phyloP scores from a whole-genome alignment of 257 asterid genomes.

The Oldenlandia corymbosa region DNA sequence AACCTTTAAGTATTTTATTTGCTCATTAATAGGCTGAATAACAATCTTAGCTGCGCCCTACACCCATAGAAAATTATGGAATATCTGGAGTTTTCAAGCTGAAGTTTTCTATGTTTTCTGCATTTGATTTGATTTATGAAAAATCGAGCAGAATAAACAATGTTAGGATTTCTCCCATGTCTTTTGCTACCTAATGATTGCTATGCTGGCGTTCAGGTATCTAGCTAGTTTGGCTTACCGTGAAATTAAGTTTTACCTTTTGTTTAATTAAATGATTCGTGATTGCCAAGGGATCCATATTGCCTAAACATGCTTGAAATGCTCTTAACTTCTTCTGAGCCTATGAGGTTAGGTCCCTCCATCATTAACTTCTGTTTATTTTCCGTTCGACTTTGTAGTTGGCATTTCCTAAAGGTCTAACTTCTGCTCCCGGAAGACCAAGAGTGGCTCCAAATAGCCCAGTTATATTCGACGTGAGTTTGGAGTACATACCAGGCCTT shows the following conservation, averaged over 20 bases:
- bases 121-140: neutral
- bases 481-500: conserved; percentile 89
- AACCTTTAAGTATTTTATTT: neutral
- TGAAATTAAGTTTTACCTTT: too few relatives aligned
- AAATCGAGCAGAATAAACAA: neutral
- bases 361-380: neutral
- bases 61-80: neutral
- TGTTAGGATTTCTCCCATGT: neutral
- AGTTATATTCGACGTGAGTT: conserved; percentile 76
- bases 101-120: too few relatives aligned
- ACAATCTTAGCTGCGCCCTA: neutral
- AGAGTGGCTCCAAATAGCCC: conserved; percentile 87
- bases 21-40: neutral
- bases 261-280: too few relatives aligned
- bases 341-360: neutral
- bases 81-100: neutral
- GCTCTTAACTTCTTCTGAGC: too few relatives aligned
- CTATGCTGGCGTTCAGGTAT: too few relatives aligned
- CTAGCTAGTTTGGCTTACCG: neutral
- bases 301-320: too few relatives aligned
- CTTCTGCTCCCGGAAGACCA: conserved; percentile 97
- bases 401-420: conserved; percentile 88
- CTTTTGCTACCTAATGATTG: neutral
- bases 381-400: conserved; percentile 38
- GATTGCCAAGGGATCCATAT: too few relatives aligned